Base-by-base conservation (phyloP, 495 filamentous ascomycete genomes). In the Glutinoglossum americanum region DNA sequence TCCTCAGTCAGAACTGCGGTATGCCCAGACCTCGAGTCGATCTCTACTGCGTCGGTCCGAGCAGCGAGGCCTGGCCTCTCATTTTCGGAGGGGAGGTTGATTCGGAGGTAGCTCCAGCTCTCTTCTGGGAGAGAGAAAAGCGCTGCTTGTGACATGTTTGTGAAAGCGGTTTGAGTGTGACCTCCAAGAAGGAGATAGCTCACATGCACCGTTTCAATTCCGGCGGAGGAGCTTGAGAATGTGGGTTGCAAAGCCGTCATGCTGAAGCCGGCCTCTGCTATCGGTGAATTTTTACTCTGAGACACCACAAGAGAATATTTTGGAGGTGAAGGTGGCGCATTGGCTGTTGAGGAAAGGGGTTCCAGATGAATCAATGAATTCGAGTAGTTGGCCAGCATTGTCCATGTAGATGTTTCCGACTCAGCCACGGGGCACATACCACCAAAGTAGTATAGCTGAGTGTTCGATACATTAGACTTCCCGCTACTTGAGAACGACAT, bases 141-240 rank as follows among this genome's bases (percentile, higher is more conserved):
- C 0, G 90, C 90, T 9, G 90, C 77, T 59, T 87, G 84, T 33
- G 84, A 88, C 84, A 93, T 94, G 65, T 95, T 94, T 65, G 94
- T 79, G 62, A 95, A 96, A 0, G 87, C 90, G 15, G 71, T 63
- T 60, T 79, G 72, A 0, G 89, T 94, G 65, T 96, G 87, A 0
- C 90, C 90, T 13, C 89, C 90, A 44, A 96, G 71, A 15, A 97
- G 69, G 7, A 96, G 79, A 55, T 84, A 89, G 55, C 80, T 80
- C 54, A 81, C 81, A 64, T 87, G 80, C 63, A 83, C 79, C 1
- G 71, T 80, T 33, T 77, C 65, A 23, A 70, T 70, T n/a, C 71
- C 74, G 5, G 64, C 70, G 3, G 70, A 69, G 3, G 71, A 68
- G 28, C 74, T 77, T 0, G 78, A 79, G 57, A 74, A 81, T 37